Evolutionary conservation across 495 filamentous ascomycete species (phyloP).

Genomic region (Ramalina intermedia): DNA sequence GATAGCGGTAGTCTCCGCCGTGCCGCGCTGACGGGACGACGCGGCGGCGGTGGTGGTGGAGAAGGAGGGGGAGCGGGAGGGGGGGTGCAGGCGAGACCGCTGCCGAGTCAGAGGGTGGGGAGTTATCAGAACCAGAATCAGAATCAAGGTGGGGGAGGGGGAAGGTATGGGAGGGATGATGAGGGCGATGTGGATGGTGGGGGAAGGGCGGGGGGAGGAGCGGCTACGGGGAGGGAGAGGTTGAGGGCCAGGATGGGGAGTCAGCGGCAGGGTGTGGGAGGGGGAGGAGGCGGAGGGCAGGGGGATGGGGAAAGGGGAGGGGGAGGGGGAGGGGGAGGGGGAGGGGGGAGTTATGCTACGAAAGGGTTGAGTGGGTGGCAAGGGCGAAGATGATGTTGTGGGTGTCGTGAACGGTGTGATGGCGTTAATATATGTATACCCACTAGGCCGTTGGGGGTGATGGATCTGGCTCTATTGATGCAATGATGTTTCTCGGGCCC

Average conservation of each 20-base stretch:
- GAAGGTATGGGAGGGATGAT: slow-evolving; percentile 10
- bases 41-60: neutral
- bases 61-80: slow-evolving; percentile 14
- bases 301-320: slow-evolving; percentile 5
- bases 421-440: too few relatives aligned
- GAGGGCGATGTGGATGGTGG: slow-evolving; percentile 17
- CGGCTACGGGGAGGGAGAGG: slow-evolving; percentile 37
- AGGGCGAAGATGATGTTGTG: slow-evolving; percentile 4
- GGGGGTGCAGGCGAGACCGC: slow-evolving; percentile 33
- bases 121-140: slow-evolving; percentile 45
- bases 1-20: too few relatives aligned
- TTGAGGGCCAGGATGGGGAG: slow-evolving; percentile 53
- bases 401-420: neutral
- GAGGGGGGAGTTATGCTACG: slow-evolving; percentile 12
- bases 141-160: slow-evolving; percentile 15
- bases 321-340: slow-evolving; percentile 4
- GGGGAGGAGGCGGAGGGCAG: slow-evolving; percentile 6
- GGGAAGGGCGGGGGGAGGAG: slow-evolving; percentile 34
- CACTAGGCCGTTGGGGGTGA: too few relatives aligned
- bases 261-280: slow-evolving; percentile 20
- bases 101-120: slow-evolving; percentile 56
- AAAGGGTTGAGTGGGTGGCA: slow-evolving; percentile 14
- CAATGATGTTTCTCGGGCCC: too few relatives aligned
- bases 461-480: too few relatives aligned
- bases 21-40: too few relatives aligned